Base-by-base conservation (phyloP, 1,284 basidiomycete genomes). In the Albatrellus sp. region DNA sequence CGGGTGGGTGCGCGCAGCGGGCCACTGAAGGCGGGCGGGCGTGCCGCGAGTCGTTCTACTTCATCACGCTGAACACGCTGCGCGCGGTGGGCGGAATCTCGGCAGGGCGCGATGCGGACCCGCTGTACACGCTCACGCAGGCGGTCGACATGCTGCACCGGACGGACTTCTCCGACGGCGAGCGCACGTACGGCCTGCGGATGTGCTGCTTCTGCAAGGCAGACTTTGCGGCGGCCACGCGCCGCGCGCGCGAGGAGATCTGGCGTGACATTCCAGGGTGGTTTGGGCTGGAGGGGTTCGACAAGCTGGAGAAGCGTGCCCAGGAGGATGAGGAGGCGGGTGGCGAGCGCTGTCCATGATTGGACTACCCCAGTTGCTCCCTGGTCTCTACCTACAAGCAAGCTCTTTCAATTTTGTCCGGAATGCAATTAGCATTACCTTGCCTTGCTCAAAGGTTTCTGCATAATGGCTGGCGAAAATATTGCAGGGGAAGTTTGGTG, bases 1-100 rank as follows among this genome's bases (percentile, higher is more conserved):
- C 34, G 9, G n/a, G n/a, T 5, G 34, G 34, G n/a, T 84, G 81
- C 57, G 55, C 62, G 17, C 39, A 45, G 16, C 66, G 73, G 54
- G 50, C 45, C 47, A 39, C 50, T 45, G 41, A 51, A 49, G 49
- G 52, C 53, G 38, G 49, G 48, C 43, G 60, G 37, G 52, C 55
- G 24, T 85, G 82, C 59, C 63, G 64, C 48, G 77, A 83, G 48
- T 80, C 80, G 11, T 82, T 80, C 61, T 80, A 82, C 59, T 81
- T 77, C 57, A 75, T 86, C 62, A 74, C 73, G 63, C 70, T 85
- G 47, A 83, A 85, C 56, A 62, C 80, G 24, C 62, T 84, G 37
- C 73, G 82, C 44, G 70, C 76, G 19, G 70, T 85, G 41, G 75
- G 78, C 1, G 81, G 82, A 0, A 75, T 85, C 49, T 72, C 80